phyloP scores from a whole-genome alignment of 257 asterid genomes.

The Misopates orontium region DNA sequence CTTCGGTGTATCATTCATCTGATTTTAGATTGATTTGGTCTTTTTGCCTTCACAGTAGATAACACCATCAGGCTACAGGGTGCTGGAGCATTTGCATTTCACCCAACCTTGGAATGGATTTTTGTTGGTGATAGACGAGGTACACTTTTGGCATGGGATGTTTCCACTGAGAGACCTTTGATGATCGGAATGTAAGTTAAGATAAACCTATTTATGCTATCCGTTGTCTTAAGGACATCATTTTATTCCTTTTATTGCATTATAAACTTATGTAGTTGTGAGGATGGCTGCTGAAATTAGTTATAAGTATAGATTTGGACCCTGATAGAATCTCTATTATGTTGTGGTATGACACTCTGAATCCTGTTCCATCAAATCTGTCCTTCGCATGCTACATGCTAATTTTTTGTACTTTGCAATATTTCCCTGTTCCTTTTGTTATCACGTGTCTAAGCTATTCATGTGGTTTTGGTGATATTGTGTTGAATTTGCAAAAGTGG shows the following conservation, averaged over 20 bases:
- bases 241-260: conserved; percentile 8
- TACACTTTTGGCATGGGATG: conserved; percentile 99
- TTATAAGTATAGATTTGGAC: conserved; percentile 6
- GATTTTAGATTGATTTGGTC: conserved; percentile 14
- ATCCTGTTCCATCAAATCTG: conserved; percentile 12
- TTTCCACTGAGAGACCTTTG: conserved; percentile 96
- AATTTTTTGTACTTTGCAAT: conserved; percentile 6
- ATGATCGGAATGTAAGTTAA: conserved; percentile 97
- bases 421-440: conserved; percentile 7
- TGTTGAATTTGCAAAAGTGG: conserved; percentile 6
- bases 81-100: conserved; percentile 98
- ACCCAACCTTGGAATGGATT: conserved; percentile 95
- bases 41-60: conserved; percentile 69
- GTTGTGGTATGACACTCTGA: conserved; percentile 8
- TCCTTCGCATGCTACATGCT: conserved; percentile 11
- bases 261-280: conserved; percentile 23
- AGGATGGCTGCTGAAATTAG: conserved; percentile 11
- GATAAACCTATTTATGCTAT: conserved; percentile 12
- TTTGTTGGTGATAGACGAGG: conserved; percentile 99
- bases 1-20: conserved; percentile 17
- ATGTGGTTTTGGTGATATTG: conserved; percentile 15
- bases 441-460: not conserved
- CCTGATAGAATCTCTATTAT: conserved; percentile 15
- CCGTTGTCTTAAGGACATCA: not conserved
- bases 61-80: conserved; percentile 94